Percentiles rank a stretch among this genome's conserved stretches.
Conservation (phyloP, 305 asterid genomes). For the Rubia tinctorum region DNA sequence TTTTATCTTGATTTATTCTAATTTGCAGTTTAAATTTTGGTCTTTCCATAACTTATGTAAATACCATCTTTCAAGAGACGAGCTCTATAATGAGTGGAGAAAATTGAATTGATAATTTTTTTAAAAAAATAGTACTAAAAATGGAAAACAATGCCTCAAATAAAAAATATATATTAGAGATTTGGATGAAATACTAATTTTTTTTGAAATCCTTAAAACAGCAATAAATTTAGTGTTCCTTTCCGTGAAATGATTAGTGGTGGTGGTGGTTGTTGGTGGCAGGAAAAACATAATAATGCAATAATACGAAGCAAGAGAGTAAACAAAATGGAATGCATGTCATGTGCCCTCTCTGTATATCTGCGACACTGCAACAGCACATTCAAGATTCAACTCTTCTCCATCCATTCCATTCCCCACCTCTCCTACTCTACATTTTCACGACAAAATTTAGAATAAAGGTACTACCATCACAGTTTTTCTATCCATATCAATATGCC, state of each 20-base stretch:
- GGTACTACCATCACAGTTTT: not conserved
- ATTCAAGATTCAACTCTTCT: conserved; percentile 6
- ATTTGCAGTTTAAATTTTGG: too few species aligned
- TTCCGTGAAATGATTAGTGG: conserved; percentile 27
- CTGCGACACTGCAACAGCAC: conserved; percentile 19
- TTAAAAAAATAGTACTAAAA: too few species aligned
- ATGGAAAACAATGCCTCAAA: too few species aligned
- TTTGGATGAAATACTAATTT: too few species aligned
- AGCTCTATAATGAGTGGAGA: too few species aligned
- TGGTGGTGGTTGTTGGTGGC: conserved; percentile 15
- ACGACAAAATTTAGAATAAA: not conserved
- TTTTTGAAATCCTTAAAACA: conserved; percentile 16
- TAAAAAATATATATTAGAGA: not conserved
- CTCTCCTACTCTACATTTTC: not conserved
- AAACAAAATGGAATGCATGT: conserved; percentile 31
- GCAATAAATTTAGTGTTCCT: conserved; percentile 10
- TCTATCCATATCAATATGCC: not conserved
- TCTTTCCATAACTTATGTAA: too few species aligned
- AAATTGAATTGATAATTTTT: too few species aligned
- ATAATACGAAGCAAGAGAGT: not conserved
- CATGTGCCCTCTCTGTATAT: conserved; percentile 27
- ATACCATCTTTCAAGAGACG: too few species aligned
- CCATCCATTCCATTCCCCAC: conserved; percentile 2
- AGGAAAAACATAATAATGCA: not conserved
- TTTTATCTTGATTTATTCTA: too few species aligned